Base-by-base conservation (phyloP, 1,139 yeast genomes). In the Blastobotrys capitulatus region DNA sequence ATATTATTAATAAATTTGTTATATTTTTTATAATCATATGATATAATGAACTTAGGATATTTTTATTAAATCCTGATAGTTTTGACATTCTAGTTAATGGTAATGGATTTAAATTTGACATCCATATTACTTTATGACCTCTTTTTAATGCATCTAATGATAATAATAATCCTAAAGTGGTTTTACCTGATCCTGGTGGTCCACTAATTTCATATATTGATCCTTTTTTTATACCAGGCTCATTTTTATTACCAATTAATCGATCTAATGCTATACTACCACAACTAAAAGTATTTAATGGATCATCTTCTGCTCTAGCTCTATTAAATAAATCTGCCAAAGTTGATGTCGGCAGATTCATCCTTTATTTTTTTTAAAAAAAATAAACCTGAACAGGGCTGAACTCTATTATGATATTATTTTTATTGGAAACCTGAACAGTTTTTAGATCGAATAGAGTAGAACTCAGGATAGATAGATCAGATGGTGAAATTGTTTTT, bases 141-240 rank as follows among this genome's bases (percentile, higher is more conserved):
- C 56, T 34, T 27, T 32, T 31, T 13, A 56, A 38, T 7, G 57
- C 58, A 60, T 85, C 88, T 3, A 92, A 90, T 1, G 94, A 92
- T 34, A 86, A 70, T 0, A 90, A 87, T 64, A 84, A 82, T 5
- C 94, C 95, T 49, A 86, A 80, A 0, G 90, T 80, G 0, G 95
- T 86, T 61, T 86, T 86, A 64, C 95, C 95, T 69, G 94, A 85
- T 16, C 95, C 95, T 1, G 95, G 95, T 1, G 95, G 95, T 0
- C 95, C 95, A 62, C 54, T 42, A 5, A 57, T 31, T 27, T 55
- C 60, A 10, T 50, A 50, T n/a, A 57, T 49, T 6, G 48, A 40
- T 16, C 59, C 58, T 25, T 54, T 42, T 2, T 44, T 44, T 18
- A 57, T 36, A 6, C 48, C 52, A 12, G 22, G 43, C 19, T n/a